Conservation (phyloP, 169 alveolate species). For the Cryptosporidium andersoni region DNA sequence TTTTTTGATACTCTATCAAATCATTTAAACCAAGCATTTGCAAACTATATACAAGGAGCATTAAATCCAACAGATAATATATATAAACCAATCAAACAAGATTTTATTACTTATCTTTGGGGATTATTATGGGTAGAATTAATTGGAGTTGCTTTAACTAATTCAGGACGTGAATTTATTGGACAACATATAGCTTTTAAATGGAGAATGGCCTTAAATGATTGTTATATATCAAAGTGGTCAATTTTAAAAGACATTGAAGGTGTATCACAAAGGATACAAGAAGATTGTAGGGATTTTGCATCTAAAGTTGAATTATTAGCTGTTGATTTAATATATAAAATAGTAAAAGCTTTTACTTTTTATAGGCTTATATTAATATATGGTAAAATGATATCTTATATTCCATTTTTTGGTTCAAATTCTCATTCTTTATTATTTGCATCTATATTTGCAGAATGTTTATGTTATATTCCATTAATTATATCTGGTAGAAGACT, state of each 20-base stretch:
- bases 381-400: constrained; percentile 42
- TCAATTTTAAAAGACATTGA: constrained; percentile 18
- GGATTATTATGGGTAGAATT: constrained; percentile 41
- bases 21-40: constrained; percentile 18
- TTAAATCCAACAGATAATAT: constrained; percentile 40
- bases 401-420: constrained; percentile 66
- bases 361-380: constrained; percentile 31
- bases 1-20: constrained; percentile 53
- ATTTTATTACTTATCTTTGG: constrained; percentile 13
- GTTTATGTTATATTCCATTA: constrained; percentile 41
- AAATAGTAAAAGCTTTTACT: constrained; percentile 26
- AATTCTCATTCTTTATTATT: constrained; percentile 41
- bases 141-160: constrained; percentile 41
- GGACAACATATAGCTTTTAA: constrained; percentile 61
- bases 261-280: constrained; percentile 67
- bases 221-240: constrained; percentile 42
- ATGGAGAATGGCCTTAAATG: constrained; percentile 66
- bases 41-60: constrained; percentile 51
- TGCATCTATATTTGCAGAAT: constrained; percentile 45
- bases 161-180: constrained; percentile 18
- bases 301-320: constrained; percentile 35
- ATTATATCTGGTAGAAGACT: constrained; percentile 45
- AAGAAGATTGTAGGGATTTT: constrained; percentile 65
- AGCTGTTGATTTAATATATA: constrained; percentile 38
- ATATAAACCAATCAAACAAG: constrained; percentile 28